A percentile compares a stretch with the other conserved stretches of the same genome.
Evolutionary conservation across 768 basidiomycete genomes (phyloP).

Genomic region (Termitomyces heimii): DNA sequence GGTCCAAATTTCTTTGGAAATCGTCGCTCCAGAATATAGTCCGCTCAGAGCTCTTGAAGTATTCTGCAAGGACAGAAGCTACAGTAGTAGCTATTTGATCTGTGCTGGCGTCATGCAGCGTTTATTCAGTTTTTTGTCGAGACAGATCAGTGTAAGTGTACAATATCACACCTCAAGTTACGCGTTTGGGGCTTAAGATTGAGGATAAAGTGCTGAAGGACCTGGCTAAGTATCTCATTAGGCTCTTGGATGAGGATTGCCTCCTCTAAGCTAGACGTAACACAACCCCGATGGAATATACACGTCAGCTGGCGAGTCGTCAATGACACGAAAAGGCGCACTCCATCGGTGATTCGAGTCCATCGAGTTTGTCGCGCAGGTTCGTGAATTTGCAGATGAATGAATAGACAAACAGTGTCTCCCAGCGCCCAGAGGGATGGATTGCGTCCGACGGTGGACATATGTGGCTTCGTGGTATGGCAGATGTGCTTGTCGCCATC

Average conservation of each 20-base stretch:
- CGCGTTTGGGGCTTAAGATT: conserved; percentile 85
- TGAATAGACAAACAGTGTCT: conserved; percentile 78
- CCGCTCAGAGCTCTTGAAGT: conserved; percentile 66
- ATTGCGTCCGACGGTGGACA: conserved; percentile 58
- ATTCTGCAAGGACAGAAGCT: conserved; percentile 61
- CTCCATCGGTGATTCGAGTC: conserved; percentile 80
- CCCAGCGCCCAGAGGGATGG: conserved; percentile 83
- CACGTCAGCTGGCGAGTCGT: conserved; percentile 15
- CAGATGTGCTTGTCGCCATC: conserved; percentile 31
- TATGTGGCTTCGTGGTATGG: conserved; percentile 37
- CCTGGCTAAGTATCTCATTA: conserved; percentile 64
- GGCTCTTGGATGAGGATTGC: conserved; percentile 69
- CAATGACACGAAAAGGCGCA: conserved; percentile 37
- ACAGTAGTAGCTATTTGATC: conserved; percentile 82
- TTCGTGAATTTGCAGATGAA: conserved; percentile 82
- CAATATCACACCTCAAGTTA: conserved; percentile 73
- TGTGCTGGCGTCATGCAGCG: conserved; percentile 42
- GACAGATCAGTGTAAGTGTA: conserved; percentile 21
- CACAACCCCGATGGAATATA: conserved; percentile 23
- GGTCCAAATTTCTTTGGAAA: conserved; percentile 61
- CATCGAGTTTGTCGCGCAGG: conserved; percentile 70
- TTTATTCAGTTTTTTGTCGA: conserved; percentile 26
- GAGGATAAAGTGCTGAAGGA: conserved; percentile 71
- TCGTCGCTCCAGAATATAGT: conserved; percentile 80
- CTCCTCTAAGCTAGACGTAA: conserved; percentile 61